Evolutionary conservation across 129 eudicot genomes (phyloP), one percentile per base, ranked within the genome.

Genomic region (Ambrosia artemisiifolia): DNA sequence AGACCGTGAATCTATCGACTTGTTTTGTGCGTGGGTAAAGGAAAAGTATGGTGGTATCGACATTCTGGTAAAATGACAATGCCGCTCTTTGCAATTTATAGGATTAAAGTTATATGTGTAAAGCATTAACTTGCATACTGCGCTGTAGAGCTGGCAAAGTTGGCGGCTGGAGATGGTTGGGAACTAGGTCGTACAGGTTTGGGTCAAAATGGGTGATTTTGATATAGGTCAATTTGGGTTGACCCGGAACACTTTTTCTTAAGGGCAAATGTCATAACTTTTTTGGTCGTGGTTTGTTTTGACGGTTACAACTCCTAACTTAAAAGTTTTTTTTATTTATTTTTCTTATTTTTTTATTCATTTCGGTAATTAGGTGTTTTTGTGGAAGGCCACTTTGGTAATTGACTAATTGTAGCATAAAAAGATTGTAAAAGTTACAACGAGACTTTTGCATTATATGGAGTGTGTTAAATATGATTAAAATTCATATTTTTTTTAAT

Each of bases 1-100:
- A 24, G 93, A 84, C 79, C 89, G 70, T 75, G 40, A 69, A 63
- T 94, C 99, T 17, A 82, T 90, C 38, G 66, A 77, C n/a, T 47
- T 64, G 34, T 88, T 88, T 70, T 74, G 84, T 73, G 80, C 76
- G 7, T 94, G 96, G 96, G 65, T 88, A 48, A 73, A 83, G 77
- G 79, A 82, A 67, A 87, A 35, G 20, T 83, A 82, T 73, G 96
- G 93, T 16, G 97, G 96, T 30, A 36, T 90, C 56, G 97, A 94
- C 76, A 81, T 94, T 56, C 79, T 94, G 89, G 97, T 93, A 85
- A 57, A 65, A 76, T 75, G 35, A 12, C 74, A 51, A 51, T 30
- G 44, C 19, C 19, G 7, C 50, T 49, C 63, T 51, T 50, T 53
- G 74, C 63, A 70, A 53, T 56, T 33, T 70, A 12, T 53, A 69